phyloP scores from a whole-genome alignment of 306 rosid species.

The Comarum palustre region DNA sequence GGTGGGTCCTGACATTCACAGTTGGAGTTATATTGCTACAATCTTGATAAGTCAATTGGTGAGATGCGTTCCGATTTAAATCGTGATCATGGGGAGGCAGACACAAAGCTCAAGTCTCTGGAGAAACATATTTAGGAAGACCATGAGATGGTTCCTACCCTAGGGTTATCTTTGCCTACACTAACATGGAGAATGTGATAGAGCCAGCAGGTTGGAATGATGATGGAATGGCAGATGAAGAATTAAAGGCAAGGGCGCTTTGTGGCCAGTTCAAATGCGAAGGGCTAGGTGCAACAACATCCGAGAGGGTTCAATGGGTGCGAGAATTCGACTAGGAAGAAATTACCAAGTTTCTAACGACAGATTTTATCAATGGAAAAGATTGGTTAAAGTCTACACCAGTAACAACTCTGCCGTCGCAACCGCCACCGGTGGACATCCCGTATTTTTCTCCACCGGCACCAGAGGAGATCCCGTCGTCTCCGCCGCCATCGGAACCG shows the following conservation, averaged over 20 bases:
- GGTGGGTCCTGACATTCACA: no score
- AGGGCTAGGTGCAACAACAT: conserved; percentile 22
- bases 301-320: conserved; percentile 24
- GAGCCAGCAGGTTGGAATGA: conserved; percentile 23
- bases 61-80: conserved; percentile 80
- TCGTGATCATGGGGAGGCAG: conserved; percentile 75
- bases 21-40: conserved; percentile 85
- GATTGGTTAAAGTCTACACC: conserved; percentile 25
- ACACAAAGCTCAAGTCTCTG: conserved; percentile 59
- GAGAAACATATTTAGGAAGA: conserved; percentile 19
- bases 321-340: conserved; percentile 10
- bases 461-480: not conserved
- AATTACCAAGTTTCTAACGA: conserved; percentile 20
- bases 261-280: conserved; percentile 31
- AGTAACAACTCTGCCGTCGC: not conserved
- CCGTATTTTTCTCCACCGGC: not conserved
- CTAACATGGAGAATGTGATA: conserved; percentile 22
- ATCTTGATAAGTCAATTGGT: conserved; percentile 82
- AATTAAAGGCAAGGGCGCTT: not conserved
- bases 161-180: conserved; percentile 26
- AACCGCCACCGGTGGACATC: no score
- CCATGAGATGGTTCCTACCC: conserved; percentile 28
- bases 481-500: not conserved
- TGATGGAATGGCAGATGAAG: not conserved
- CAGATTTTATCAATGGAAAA: conserved; percentile 23